phyloP scores from a whole-genome alignment of 441 rosid genomes.

The Populus hybrid region DNA sequence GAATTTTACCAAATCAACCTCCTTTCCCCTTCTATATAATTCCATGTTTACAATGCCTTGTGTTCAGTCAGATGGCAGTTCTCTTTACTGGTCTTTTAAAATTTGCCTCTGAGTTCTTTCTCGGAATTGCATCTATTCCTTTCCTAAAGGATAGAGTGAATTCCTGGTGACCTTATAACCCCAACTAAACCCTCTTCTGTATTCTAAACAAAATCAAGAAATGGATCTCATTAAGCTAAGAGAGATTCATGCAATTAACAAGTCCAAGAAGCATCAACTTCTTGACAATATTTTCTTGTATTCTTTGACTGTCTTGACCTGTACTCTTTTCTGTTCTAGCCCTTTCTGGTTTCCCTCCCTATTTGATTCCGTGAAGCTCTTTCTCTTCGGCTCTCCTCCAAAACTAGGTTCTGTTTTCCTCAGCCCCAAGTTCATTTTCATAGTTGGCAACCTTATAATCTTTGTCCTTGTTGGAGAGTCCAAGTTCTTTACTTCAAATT shows the following conservation, averaged over 20 bases:
- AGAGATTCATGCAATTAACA: conserved; percentile 32
- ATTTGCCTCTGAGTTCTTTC: conserved; percentile 19
- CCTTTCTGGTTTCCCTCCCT: conserved; percentile 35
- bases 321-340: conserved; percentile 27
- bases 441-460: conserved; percentile 51
- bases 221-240: conserved; percentile 32
- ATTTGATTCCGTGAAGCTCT: conserved; percentile 18
- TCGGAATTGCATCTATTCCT: conserved; percentile 7
- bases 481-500: conserved; percentile 21
- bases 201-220: not conserved
- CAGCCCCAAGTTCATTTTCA: conserved; percentile 39
- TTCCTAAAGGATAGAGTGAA: conserved; percentile 4
- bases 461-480: conserved; percentile 48
- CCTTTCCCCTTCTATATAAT: conserved; percentile 31
- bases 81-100: conserved; percentile 9
- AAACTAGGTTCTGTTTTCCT: conserved; percentile 25
- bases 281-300: conserved; percentile 28
- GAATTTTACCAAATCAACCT: conserved; percentile 29
- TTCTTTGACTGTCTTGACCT: conserved; percentile 25
- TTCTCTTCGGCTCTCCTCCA: conserved; percentile 26
- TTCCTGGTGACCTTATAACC: not conserved
- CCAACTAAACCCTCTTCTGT: not conserved
- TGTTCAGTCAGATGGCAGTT: conserved; percentile 36
- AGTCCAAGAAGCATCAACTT: conserved; percentile 33
- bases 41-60: conserved; percentile 17